A percentile compares a stretch with the other conserved stretches of the same genome.
phyloP scores from a whole-genome alignment of 257 asterid species.

The Gentiana dahurica region DNA sequence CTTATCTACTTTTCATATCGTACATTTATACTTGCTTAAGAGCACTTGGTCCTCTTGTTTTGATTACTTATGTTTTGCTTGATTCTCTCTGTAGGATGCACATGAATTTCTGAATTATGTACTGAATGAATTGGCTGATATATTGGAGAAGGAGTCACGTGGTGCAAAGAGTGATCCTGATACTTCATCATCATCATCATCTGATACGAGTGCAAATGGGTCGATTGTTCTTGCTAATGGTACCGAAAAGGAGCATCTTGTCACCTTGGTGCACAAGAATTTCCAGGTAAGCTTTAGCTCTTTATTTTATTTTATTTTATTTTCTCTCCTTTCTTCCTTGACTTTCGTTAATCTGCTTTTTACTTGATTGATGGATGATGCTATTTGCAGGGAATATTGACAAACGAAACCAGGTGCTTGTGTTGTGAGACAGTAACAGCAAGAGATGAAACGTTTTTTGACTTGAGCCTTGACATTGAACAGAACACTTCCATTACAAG shows the following conservation, averaged over 20 bases:
- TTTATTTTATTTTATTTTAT: too few species aligned
- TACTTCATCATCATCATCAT: not conserved
- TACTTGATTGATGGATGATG: constrained; percentile 18
- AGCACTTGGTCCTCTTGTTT: not conserved
- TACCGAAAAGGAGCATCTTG: constrained; percentile 40
- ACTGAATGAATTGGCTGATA: constrained; percentile 77
- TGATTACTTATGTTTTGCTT: not conserved
- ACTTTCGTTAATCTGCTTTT: too few species aligned
- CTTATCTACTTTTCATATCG: not conserved
- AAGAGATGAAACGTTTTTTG: constrained; percentile 85
- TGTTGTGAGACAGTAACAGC: constrained; percentile 94
- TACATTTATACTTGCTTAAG: not conserved
- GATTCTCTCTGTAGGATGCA: constrained; percentile 53
- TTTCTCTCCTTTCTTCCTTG: too few species aligned
- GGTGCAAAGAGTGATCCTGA: constrained; percentile 24
- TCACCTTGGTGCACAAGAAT: constrained; percentile 84
- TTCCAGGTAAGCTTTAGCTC: constrained; percentile 51
- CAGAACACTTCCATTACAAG: constrained; percentile 95
- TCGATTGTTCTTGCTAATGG: constrained; percentile 40
- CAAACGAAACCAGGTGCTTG: constrained; percentile 83
- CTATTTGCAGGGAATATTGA: constrained; percentile 64
- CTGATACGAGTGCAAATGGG: constrained; percentile 36
- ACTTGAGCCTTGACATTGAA: constrained; percentile 88
- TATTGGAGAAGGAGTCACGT: constrained; percentile 73
- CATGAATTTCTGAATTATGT: constrained; percentile 85